Base-by-base conservation (phyloP, 345 rosid species). In the Physaria fendleri region DNA sequence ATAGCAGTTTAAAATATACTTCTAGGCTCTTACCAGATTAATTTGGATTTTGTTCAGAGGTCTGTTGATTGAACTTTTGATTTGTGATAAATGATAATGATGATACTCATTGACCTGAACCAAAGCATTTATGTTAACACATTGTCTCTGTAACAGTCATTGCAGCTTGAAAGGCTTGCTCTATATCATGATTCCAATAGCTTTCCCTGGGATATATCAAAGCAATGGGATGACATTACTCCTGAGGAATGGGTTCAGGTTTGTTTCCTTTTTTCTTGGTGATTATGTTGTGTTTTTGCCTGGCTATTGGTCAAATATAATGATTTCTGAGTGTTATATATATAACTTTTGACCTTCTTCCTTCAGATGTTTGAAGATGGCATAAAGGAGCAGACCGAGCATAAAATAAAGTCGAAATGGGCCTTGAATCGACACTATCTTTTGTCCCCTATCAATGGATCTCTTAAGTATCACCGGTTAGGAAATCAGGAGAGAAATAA, bases 231-330 rank as follows among this genome's bases (percentile, higher is more conserved):
- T 61, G 88, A 85, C 75, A 81, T 93, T 47, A 79, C 77, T 77
- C 95, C 96, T 8, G 76, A 73, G 60, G 96, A 89, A 62, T 93
- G 99, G 99, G 68, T 85, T 59, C 90, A 89, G 99, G 99, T 93
- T 72, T 71, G 92, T 71, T 49, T 64, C 44, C 38, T 21, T 40
- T 71, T 39, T 33, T 8, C 33, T 22, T 42, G 52, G 51, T 45
- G 37, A 41, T 57, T 14, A 14, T 42, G 45, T 8, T 64, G 33
- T 32, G 15, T 22, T 34, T 39, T 25, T 20, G 7, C 46, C 47
- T 13, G 17, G 29, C 32, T 49, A n/a, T 34, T 56, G 29, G 30
- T 70, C 53, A 29, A 24, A 12, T 53, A 59, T 52, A 44, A 50
- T 64, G 34, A 33, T 24, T 28, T 30, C 57, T 10, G 27, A 47